Evolutionary conservation across 2,329 filamentous ascomycete genomes (phyloP).

Genomic region (Exophiala calicioides): DNA sequence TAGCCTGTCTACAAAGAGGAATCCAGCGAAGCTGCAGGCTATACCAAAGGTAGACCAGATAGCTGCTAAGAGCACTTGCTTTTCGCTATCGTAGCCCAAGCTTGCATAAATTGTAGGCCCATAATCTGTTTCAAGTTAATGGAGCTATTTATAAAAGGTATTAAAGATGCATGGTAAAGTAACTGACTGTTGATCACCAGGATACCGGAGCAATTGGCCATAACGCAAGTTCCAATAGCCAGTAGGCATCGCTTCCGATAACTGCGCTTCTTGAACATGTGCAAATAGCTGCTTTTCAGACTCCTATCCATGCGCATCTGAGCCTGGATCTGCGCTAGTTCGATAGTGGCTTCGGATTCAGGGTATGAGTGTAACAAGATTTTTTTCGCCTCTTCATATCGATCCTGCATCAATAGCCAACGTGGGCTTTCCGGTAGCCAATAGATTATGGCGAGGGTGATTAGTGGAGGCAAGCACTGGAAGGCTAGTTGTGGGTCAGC

Average conservation of each 20-base stretch:
- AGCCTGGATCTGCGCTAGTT: not conserved
- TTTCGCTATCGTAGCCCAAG: slow-evolving; percentile 44
- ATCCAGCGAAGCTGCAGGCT: too few species aligned
- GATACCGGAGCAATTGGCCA: slow-evolving; percentile 41
- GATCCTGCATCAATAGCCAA: not conserved
- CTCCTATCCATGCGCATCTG: slow-evolving; percentile 8
- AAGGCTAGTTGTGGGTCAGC: too few species aligned
- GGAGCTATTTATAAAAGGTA: too few species aligned
- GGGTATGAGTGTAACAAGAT: not conserved
- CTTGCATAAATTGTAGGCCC: slow-evolving; percentile 46
- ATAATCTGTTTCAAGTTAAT: slow-evolving; percentile 35
- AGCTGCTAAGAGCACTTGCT: slow-evolving; percentile 7
- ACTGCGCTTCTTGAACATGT: slow-evolving; percentile 6
- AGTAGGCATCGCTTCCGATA: slow-evolving; percentile 11
- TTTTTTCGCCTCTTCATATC: not conserved
- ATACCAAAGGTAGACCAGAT: too few species aligned
- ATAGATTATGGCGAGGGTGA: not conserved
- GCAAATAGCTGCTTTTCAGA: not conserved
- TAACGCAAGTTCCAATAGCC: not conserved
- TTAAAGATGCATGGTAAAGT: too few species aligned
- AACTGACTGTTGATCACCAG: slow-evolving; percentile 45
- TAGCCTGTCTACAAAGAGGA: slow-evolving; percentile 9
- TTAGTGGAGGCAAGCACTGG: not conserved
- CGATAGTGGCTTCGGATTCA: too few species aligned
- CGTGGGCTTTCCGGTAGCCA: not conserved